Conservation (phyloP, 225 moss, liverwort and hornwort species). For the Bryum argenteum region DNA sequence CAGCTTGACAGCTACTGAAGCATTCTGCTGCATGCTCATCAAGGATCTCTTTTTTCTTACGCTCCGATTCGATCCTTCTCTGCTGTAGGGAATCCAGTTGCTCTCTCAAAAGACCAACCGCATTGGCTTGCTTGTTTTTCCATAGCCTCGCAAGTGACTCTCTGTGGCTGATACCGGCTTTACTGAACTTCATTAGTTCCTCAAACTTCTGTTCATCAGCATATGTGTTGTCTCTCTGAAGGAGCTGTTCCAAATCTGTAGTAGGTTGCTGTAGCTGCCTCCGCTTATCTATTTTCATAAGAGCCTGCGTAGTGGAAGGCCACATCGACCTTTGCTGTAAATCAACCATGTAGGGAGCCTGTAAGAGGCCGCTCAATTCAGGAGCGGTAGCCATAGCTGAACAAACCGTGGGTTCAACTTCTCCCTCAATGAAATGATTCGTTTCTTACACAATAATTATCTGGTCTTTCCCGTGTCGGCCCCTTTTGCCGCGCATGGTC, state of each 20-base stretch:
- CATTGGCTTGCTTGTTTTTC: slow-evolving; percentile 45
- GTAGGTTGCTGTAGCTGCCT: slow-evolving; percentile 27
- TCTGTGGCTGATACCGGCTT: slow-evolving; percentile 34
- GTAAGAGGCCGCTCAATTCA: slow-evolving; percentile 24
- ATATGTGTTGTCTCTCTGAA: slow-evolving; percentile 37
- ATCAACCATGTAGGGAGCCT: slow-evolving; percentile 39
- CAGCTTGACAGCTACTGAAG: slow-evolving; percentile 20
- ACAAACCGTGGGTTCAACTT: slow-evolving; percentile 18
- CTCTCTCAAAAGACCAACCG: slow-evolving; percentile 36
- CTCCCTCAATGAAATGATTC: neutral
- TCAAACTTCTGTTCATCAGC: slow-evolving; percentile 45
- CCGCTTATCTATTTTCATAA: slow-evolving; percentile 46
- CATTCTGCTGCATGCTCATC: slow-evolving; percentile 25
- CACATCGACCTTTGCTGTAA: slow-evolving; percentile 56
- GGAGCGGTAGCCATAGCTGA: slow-evolving; percentile 29
- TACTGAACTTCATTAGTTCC: slow-evolving; percentile 40
- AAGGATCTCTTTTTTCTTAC: slow-evolving; percentile 35
- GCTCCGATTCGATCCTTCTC: slow-evolving; percentile 41
- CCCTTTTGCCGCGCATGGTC: slow-evolving; percentile 49
- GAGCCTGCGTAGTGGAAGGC: slow-evolving; percentile 54
- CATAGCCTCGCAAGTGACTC: slow-evolving; percentile 42
- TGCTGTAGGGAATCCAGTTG: slow-evolving; percentile 40
- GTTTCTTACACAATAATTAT: slow-evolving; percentile 33
- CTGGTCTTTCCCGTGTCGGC: slow-evolving; percentile 43
- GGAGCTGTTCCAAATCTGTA: slow-evolving; percentile 38